Evolutionary conservation across 306 rosid species (phyloP), one percentile per base, ranked within the genome.

Genomic region (Sindora glabra): DNA sequence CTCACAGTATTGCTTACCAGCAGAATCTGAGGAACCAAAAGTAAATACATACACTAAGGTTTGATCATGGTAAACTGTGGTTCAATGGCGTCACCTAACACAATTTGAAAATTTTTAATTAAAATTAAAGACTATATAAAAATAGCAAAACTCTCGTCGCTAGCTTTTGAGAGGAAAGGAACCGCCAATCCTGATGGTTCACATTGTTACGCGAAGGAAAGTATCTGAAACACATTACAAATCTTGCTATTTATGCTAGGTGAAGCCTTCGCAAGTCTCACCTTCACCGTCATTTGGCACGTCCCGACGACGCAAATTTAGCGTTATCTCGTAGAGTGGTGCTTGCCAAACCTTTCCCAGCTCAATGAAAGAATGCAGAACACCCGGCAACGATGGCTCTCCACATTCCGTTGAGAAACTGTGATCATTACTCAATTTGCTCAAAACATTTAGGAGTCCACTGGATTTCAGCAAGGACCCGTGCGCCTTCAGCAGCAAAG

Each of bases 401-500:
- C 45, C 17, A 10, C 61, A 59, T 13, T 62, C 66, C 27, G 15
- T 48, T 11, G 59, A 74, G 47, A 52, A 60, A 55, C 38, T 57
- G 14, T 16, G 46, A 58, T 54, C 87, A 65, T 76, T 63, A 59
- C 74, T 82, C 70, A 83, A 64, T 51, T 59, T 59, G 34, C 72
- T 72, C 52, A 87, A 44, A 23, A 40, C 80, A 45, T 69, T 85
- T 57, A 91, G 74, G 13, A 91, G 80, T 50, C 19, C 82, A 52
- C 14, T 64, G 30, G 79, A 79, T 56, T 68, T 64, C 30, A 77
- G 37, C 81, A 91, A 81, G 72, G 69, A 75, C 59, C 70, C 80
- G 10, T 80, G 79, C 1, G 95, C 98, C 56, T 77, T 80, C 55
- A 85, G 15, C 48, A 91, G 68, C 55, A 81, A 62, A 21, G 95